Evolutionary conservation across 1,139 yeast species (phyloP).

Genomic region (Candida glucosophila): DNA sequence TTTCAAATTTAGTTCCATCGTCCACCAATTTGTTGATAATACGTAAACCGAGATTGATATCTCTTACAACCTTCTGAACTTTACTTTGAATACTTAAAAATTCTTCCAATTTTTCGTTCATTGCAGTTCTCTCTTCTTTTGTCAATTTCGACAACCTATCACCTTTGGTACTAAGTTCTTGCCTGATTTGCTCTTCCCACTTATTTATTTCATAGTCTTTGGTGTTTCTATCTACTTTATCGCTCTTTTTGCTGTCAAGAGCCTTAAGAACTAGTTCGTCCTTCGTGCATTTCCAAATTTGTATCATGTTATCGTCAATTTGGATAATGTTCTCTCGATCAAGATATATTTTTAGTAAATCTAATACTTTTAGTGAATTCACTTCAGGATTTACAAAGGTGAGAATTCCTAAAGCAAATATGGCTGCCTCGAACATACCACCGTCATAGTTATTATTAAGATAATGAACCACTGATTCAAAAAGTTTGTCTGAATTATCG

Average conservation of each 20-base stretch:
- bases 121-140: slow-evolving; percentile 63
- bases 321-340: slow-evolving; percentile 20
- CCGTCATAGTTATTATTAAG: slow-evolving; percentile 1
- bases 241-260: slow-evolving; percentile 30
- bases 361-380: slow-evolving; percentile 44
- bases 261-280: slow-evolving; percentile 68
- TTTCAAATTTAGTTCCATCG: slow-evolving; percentile 47
- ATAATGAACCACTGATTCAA: slow-evolving; percentile 10
- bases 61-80: slow-evolving; percentile 29
- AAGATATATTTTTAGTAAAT: slow-evolving; percentile 33
- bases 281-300: slow-evolving; percentile 60
- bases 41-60: slow-evolving; percentile 41
- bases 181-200: slow-evolving; percentile 84
- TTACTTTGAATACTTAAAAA: slow-evolving; percentile 49
- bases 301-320: slow-evolving; percentile 23
- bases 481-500: slow-evolving; percentile 27
- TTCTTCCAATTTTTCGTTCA: slow-evolving; percentile 51
- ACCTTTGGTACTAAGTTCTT: slow-evolving; percentile 57
- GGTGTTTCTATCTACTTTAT: slow-evolving; percentile 47
- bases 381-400: slow-evolving; percentile 62
- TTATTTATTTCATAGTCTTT: slow-evolving; percentile 78
- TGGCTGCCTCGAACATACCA: slow-evolving; percentile 33
- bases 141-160: slow-evolving; percentile 41
- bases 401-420: slow-evolving; percentile 52
- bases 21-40: slow-evolving; percentile 45